Conservation (phyloP, 148 eudicot genomes). For the Camellia granthamiana region DNA sequence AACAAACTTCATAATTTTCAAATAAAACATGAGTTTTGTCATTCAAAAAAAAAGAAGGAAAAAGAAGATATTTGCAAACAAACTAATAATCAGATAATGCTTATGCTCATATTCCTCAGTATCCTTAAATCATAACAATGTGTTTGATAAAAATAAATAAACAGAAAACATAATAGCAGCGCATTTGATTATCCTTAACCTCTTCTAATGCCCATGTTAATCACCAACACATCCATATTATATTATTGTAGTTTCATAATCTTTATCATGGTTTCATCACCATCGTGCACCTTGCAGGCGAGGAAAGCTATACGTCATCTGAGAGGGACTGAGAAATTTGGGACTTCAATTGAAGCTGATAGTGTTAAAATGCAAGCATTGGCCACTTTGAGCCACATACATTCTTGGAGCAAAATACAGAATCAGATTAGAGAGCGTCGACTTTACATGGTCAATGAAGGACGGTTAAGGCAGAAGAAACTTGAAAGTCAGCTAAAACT, state of each 20-base stretch:
- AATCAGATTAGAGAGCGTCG: constrained; percentile 29
- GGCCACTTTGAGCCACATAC: constrained; percentile 19
- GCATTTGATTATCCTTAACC: no score
- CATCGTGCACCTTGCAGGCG: constrained; percentile 10
- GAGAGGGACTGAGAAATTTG: constrained; percentile 16
- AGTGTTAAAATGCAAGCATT: constrained; percentile 26
- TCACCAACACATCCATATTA: no score
- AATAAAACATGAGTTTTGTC: no score
- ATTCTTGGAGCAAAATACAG: constrained; percentile 29
- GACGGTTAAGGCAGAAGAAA: constrained; percentile 28
- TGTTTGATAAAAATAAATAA: no score
- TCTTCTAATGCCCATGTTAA: not conserved
- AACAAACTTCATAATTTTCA: no score
- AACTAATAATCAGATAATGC: no score
- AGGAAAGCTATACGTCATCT: constrained; percentile 17
- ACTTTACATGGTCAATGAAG: constrained; percentile 31
- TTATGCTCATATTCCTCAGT: no score
- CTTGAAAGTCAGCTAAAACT: constrained; percentile 35
- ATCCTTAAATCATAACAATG: no score
- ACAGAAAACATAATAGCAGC: no score
- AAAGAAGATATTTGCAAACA: no score
- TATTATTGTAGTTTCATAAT: not conserved
- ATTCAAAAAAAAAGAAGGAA: no score
- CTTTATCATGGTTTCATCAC: not conserved
- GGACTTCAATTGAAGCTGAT: constrained; percentile 11